Evolutionary conservation across 2,329 filamentous ascomycete species (phyloP), one percentile per base, ranked within the genome.

Genomic region (Madurella fahalii): DNA sequence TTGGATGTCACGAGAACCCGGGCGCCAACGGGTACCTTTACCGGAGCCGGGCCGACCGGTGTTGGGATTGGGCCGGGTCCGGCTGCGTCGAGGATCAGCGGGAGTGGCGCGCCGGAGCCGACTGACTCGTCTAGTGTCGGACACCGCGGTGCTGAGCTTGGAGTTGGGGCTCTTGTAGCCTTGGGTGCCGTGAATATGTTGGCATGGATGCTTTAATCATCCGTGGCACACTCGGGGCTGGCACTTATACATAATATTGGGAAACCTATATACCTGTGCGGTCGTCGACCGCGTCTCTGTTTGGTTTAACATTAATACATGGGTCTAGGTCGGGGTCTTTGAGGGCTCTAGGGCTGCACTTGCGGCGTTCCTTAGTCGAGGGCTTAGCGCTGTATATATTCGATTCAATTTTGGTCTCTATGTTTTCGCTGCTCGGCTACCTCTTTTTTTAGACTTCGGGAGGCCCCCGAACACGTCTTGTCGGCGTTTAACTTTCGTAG

Each of bases 1-100:
- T 15, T 63, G 39, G 58, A 63, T 40, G 53, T 59, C 1, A 56
- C 58, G 9, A 45, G 43, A 8, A 62, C 57, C 1, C 25, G 57
- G 8, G 48, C 52, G 25, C 60, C 60, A 2, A 51, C 57, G 16
- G 54, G 42, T 9, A 59, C 53, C 2, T 60, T 59, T 40, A 59
- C 56, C 2, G 61, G 61, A 1, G 5, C 18, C 4, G 53, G 53
- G 8, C 57, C 58, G 17, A 61, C 60, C 12, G 52, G 30, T 11
- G 45, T 58, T 4, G 49, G 13, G 2, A n/a, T 49, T n/a, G 60
- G 60, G 8, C 59, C 58, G 3, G 60, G 56, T 5, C 57, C 52
- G 31, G 60, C 16, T 5, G 43, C 42, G 43, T 37, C 50, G 1
- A 53, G 39, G 44, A n/a, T 17, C 7, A 47, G 54, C 16, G 43